Base-by-base conservation (phyloP, 305 asterid species). In the Rubia peregrina region DNA sequence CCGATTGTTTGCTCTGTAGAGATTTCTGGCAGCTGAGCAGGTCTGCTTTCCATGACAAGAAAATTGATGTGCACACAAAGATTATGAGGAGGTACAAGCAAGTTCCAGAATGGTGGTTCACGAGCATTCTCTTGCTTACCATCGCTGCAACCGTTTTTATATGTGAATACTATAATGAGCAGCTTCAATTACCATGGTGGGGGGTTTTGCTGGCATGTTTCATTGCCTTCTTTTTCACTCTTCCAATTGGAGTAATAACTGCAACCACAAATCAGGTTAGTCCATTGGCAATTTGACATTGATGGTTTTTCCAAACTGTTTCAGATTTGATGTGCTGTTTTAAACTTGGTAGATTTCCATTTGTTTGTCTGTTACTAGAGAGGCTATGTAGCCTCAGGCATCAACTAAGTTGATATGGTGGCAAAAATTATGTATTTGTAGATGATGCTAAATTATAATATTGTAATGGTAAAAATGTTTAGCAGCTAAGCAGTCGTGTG, bases 151-250 rank as follows among this genome's bases (percentile, higher is more conserved):
- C 98, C 49, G 55, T 92, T 63, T 81, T 88, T 72, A 84, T 89
- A 44, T 92, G 98, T 73, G 89, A 89, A 41, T 75, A 62, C 70
- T 74, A 87, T 83, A 85, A 83, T 5, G 81, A 81, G 51, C 93
- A 92, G 81, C 95, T 92, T 75, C 98, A 92, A 82, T 84, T 92
- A 78, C 97, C 95, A 12, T 90, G 97, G 98, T 92, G 98, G 98
- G 98, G 91, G 41, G 90, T 92, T 71, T 80, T 92, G 80, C 77
- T 92, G 71, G 97, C 98, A 3, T 92, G 96, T 40, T 82, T 73
- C 30, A 80, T 92, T 69, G 96, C 97, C 74, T 85, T 90, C 85
- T 61, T 80, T 75, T 90, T 90, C 84, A 92, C 98, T 69, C 93
- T 92, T 33, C 98, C 98, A 7, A 82, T 90, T 60, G 98, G 98